Evolutionary conservation across 768 basidiomycete genomes (phyloP), one percentile per base, ranked within the genome.

Genomic region (Nevesoporus exiguus): DNA sequence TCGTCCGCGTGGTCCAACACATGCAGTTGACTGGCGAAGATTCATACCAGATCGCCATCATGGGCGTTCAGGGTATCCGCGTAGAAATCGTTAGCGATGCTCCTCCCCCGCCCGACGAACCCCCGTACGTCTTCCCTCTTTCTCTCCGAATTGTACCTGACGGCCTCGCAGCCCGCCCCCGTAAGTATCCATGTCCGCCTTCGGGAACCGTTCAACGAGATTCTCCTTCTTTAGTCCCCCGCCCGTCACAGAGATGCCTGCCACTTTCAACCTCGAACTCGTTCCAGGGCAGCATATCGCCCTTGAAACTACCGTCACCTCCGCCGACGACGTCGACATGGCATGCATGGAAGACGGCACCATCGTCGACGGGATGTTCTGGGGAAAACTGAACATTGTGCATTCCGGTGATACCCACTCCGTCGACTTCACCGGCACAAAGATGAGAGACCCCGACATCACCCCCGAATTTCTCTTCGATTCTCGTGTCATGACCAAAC

Each of bases 271-370:
- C 62, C 76, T 93, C 37, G 91, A 93, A 69, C 80, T 93, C 27
- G 70, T 75, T 6, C 90, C 89, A 0, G 89, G 90, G 15, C 90
- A 90, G 70, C 77, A 81, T 39, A 86, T 93, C 50, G 88, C 84
- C 7, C 78, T 93, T 19, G 91, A 93, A 60, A 88, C 88, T 3
- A 86, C 81, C 17, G 80, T 92, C 31, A 77, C 80, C 49, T 92
- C 91, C 3, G 81, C 80, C 42, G 87, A 88, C 33, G 91, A 92
- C 60, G 79, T 92, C 33, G 91, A 93, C 66, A 93, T 93, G 91
- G 87, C 91, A 3, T 81, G 88, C 47, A 91, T 90, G 86, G 91
- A 93, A 59, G 91, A 93, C 61, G 91, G 90, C 1, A 92, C 88
- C 14, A 75, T 83, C 22, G 91, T 93, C 19, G 91, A 90, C 46